Evolutionary conservation across 176 grass and related monocot species (phyloP).

Genomic region (Pharus latifolius): DNA sequence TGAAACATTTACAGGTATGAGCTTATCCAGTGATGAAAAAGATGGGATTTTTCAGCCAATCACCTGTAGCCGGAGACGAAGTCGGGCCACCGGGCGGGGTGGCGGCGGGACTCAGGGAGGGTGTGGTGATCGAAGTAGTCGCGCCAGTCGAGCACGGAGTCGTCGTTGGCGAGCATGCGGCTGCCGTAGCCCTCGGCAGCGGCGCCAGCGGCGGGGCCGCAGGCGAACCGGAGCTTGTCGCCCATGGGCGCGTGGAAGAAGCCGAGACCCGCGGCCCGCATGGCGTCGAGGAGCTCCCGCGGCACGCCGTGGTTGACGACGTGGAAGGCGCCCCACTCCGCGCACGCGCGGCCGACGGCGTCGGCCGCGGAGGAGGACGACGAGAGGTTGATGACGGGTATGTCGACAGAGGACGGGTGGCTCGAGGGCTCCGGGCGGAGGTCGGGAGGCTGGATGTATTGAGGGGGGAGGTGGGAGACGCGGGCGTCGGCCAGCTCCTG

Average conservation of each 20-base stretch:
- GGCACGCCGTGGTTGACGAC: constrained; percentile 51
- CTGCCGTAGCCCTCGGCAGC: constrained; percentile 80
- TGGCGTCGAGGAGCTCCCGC: constrained; percentile 32
- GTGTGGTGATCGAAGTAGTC: constrained; percentile 96
- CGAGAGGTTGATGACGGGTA: constrained; percentile 58
- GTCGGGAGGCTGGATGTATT: constrained; percentile 58
- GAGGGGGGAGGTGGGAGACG: constrained; percentile 37
- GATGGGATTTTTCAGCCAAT: background rate
- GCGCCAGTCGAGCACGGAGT: constrained; percentile 84
- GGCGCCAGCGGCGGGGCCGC: constrained; percentile 44
- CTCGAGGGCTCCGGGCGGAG: constrained; percentile 13
- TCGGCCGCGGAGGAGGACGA: background rate
- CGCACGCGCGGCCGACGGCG: constrained; percentile 32
- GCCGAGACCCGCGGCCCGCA: constrained; percentile 30
- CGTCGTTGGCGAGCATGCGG: constrained; percentile 82
- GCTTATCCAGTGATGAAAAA: background rate
- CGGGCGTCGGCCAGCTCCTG: constrained; percentile 52
- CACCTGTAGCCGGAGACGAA: constrained; percentile 79
- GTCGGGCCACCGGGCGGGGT: constrained; percentile 69
- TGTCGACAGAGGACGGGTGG: background rate
- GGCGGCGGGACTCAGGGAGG: constrained; percentile 59
- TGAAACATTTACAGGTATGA: background rate
- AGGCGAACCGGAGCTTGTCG: constrained; percentile 60
- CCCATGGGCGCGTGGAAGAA: constrained; percentile 66
- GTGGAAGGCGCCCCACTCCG: constrained; percentile 75